Evolutionary conservation across 495 filamentous ascomycete genomes (phyloP).

Genomic region (Haplographium delicatum): DNA sequence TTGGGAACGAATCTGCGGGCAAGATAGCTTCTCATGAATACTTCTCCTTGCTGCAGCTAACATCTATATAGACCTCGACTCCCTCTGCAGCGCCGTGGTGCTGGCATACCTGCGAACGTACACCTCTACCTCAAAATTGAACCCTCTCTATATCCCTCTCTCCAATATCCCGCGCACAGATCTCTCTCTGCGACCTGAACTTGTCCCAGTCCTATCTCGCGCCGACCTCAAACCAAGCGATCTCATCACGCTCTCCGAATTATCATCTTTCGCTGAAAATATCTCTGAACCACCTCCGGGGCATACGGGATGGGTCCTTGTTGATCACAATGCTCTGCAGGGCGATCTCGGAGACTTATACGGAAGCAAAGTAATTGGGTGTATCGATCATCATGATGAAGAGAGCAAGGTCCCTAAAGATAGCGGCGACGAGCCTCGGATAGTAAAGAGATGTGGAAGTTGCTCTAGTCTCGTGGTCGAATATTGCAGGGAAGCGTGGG

Average conservation of each 20-base stretch:
- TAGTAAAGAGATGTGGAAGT: conserved; percentile 67
- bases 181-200: conserved; percentile 74
- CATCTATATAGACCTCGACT: conserved; percentile 69
- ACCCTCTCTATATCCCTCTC: conserved; percentile 69
- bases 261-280: conserved; percentile 26
- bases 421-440: conserved; percentile 42
- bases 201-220: conserved; percentile 48
- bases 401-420: conserved; percentile 56
- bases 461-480: conserved; percentile 74
- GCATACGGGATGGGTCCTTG: conserved; percentile 57
- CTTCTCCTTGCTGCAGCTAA: background rate
- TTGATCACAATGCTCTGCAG: conserved; percentile 85
- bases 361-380: conserved; percentile 49
- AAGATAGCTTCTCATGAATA: background rate
- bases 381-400: conserved; percentile 90
- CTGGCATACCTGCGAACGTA: conserved; percentile 74
- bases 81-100: conserved; percentile 77
- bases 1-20: conserved; percentile 73
- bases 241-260: conserved; percentile 47
- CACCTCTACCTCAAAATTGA: conserved; percentile 36
- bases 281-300: conserved; percentile 29
- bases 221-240: conserved; percentile 39
- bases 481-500: conserved; percentile 56
- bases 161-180: conserved; percentile 68
- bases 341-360: conserved; percentile 37